Percentiles rank a stretch among this genome's conserved stretches.
Evolutionary conservation across 306 rosid genomes (phyloP).

Genomic region (Trichosanthes truncata): DNA sequence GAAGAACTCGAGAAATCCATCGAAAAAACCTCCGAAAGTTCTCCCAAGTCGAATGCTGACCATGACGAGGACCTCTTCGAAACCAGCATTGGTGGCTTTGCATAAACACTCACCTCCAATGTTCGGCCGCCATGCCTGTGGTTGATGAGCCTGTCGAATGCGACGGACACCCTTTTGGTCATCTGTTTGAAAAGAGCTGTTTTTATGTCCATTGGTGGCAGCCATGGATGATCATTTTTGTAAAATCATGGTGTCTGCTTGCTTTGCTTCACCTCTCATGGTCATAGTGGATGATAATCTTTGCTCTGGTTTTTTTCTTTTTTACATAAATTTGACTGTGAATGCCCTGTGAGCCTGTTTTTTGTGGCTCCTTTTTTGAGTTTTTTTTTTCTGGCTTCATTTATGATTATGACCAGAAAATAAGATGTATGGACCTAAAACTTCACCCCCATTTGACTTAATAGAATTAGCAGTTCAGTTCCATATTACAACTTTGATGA

Average conservation of each 20-base stretch:
- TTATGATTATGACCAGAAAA: conserved; percentile 1
- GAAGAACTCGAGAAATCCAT: conserved; percentile 51
- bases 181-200: conserved; percentile 62
- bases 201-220: conserved; percentile 59
- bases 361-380: conserved; percentile 26
- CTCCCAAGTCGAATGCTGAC: conserved; percentile 24
- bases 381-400: conserved; percentile 9
- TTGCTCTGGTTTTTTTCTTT: not conserved
- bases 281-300: conserved; percentile 34
- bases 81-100: conserved; percentile 33
- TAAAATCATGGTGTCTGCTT: conserved; percentile 46
- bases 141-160: conserved; percentile 11
- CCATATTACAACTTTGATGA: not conserved
- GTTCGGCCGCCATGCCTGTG: not conserved
- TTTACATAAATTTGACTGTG: conserved; percentile 1
- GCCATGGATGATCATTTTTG: conserved; percentile 88
- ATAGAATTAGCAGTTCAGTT: not conserved
- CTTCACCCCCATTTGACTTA: not conserved
- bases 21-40: conserved; percentile 21
- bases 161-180: conserved; percentile 44
- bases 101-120: conserved; percentile 18
- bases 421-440: not conserved
- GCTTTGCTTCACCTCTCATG: conserved; percentile 34
- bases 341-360: conserved; percentile 5
- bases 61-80: conserved; percentile 32